These are phyloP conservation scores for Arthrocladium fulminans DNA, from an alignment of 2,329 filamentous ascomycete genomes.

Conservation along the genomic window DNA sequence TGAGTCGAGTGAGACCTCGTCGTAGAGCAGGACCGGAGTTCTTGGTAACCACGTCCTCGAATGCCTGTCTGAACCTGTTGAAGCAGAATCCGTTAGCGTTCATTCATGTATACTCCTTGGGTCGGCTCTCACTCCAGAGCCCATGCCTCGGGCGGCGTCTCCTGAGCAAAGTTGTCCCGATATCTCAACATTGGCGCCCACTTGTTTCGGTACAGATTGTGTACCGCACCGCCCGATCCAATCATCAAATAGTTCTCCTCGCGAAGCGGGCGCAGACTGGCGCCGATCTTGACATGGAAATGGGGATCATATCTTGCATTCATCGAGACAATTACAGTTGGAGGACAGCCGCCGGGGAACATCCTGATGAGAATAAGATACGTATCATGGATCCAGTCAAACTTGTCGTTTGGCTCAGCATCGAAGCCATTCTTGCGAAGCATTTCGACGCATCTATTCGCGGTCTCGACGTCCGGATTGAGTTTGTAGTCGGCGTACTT, in stretches of 20 bases:
- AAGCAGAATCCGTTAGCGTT: too few relatives aligned
- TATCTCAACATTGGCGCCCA: slow-evolving; percentile 58
- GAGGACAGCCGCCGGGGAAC: slow-evolving; percentile 57
- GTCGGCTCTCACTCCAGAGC: slow-evolving; percentile 59
- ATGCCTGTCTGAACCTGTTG: slow-evolving; percentile 41
- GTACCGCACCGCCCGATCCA: slow-evolving; percentile 56
- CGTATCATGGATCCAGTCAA: slow-evolving; percentile 66
- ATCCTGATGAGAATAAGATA: slow-evolving; percentile 61
- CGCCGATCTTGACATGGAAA: slow-evolving; percentile 50
- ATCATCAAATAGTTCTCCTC: slow-evolving; percentile 49
- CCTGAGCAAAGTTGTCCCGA: slow-evolving; percentile 54
- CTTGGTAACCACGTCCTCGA: slow-evolving; percentile 51
- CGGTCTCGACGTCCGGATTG: slow-evolving; percentile 49
- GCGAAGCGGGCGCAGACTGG: slow-evolving; percentile 48
- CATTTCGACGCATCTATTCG: slow-evolving; percentile 42
- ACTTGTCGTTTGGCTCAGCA: slow-evolving; percentile 44
- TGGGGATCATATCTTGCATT: slow-evolving; percentile 50
- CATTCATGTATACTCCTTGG: too few relatives aligned
- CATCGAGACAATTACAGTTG: slow-evolving; percentile 52
- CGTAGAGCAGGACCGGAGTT: slow-evolving; percentile 48
- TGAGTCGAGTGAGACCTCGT: slow-evolving; percentile 50
- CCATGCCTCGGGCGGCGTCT: slow-evolving; percentile 49
- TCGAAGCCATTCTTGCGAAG: slow-evolving; percentile 47
- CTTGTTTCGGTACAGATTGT: slow-evolving; percentile 60
- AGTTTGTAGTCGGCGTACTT: slow-evolving; percentile 58